Percentiles rank a stretch among this genome's conserved stretches.
Conservation (phyloP, 2,329 filamentous ascomycete genomes). For the Parastagonospora avenae region DNA sequence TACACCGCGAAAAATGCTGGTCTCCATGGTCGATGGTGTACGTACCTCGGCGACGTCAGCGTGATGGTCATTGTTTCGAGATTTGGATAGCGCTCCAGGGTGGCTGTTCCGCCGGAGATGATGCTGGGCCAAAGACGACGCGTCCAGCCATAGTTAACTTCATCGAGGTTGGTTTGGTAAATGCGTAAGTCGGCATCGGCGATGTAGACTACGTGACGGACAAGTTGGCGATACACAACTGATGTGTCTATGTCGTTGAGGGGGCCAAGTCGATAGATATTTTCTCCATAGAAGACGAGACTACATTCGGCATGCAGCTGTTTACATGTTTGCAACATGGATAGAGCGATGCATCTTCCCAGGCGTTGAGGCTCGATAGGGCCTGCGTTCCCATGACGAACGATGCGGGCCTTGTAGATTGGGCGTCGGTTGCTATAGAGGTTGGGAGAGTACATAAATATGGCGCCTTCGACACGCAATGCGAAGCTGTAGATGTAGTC, state of each 20-base stretch:
- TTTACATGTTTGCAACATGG: conserved; percentile 45
- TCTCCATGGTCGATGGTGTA: conserved; percentile 15
- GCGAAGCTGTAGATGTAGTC: conserved; percentile 32
- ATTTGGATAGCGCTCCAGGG: conserved; percentile 29
- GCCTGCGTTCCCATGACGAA: conserved; percentile 30
- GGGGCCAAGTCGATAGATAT: conserved; percentile 49
- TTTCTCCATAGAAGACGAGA: conserved; percentile 54
- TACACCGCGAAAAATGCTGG: conserved; percentile 32
- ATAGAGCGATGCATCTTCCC: conserved; percentile 18
- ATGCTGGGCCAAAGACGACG: conserved; percentile 36
- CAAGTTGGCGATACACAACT: conserved; percentile 18
- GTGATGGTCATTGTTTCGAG: conserved; percentile 30
- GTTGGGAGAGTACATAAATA: conserved; percentile 33
- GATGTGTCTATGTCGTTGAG: conserved; percentile 19
- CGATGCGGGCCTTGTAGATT: conserved; percentile 24
- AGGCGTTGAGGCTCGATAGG: conserved; percentile 29
- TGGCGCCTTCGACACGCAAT: conserved; percentile 29
- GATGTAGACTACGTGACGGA: conserved; percentile 28
- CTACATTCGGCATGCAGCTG: conserved; percentile 50
- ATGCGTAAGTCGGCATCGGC: conserved; percentile 29
- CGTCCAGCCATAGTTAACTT: conserved; percentile 35
- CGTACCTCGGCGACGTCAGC: conserved; percentile 24
- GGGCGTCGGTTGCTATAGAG: conserved; percentile 13
- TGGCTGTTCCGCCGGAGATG: conserved; percentile 14
- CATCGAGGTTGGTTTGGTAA: conserved; percentile 26